Evolutionary conservation across 1,139 yeast species (phyloP).

Genomic region (Taphrina wiesneri): DNA sequence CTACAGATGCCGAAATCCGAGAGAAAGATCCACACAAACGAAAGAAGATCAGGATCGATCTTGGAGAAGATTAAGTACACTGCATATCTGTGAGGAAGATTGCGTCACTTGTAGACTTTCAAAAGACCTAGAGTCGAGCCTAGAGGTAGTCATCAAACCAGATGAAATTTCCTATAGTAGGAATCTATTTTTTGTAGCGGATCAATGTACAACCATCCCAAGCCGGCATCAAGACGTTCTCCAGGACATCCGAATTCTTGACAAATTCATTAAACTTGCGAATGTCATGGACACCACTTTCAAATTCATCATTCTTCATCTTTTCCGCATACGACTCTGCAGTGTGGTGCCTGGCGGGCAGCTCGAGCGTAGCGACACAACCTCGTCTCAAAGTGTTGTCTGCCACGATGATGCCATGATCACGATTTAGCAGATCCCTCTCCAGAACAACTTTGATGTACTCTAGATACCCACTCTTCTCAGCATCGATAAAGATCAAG

Average conservation of each 20-base stretch:
- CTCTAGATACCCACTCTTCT: slow-evolving; percentile 25
- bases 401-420: slow-evolving; percentile 18
- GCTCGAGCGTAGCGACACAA: slow-evolving; percentile 4
- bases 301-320: slow-evolving; percentile 12
- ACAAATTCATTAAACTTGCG: slow-evolving; percentile 22
- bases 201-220: slow-evolving; percentile 29
- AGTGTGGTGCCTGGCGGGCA: slow-evolving; percentile 13
- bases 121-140: too few species aligned
- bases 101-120: too few species aligned
- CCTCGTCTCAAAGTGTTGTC: slow-evolving; percentile 31
- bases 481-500: slow-evolving; percentile 33
- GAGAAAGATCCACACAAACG: neutral
- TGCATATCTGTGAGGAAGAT: too few species aligned
- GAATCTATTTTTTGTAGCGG: slow-evolving; percentile 1
- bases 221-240: slow-evolving; percentile 13
- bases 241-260: neutral
- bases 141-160: too few species aligned
- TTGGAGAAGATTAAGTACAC: neutral
- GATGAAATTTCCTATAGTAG: neutral
- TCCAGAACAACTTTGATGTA: slow-evolving; percentile 6
- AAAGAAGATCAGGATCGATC: neutral
- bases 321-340: slow-evolving; percentile 19
- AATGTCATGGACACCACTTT: slow-evolving; percentile 18
- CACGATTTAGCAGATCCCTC: neutral
- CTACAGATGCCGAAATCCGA: neutral